phyloP scores from a whole-genome alignment of 192 early-diverging fungal species.

The Cetraspora pellucida region DNA sequence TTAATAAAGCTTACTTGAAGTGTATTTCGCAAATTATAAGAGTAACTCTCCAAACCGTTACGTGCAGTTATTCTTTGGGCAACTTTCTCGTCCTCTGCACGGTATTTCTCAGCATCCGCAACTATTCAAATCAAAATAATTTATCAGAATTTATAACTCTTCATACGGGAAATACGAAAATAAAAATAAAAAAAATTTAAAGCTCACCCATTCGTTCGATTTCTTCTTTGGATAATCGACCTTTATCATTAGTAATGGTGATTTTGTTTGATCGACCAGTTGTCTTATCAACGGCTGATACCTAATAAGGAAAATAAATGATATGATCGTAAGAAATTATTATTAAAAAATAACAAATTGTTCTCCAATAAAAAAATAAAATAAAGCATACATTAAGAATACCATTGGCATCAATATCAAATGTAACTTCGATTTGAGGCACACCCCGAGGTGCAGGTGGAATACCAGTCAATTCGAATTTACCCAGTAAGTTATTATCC shows the following conservation, averaged over 20 bases:
- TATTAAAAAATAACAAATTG: conserved; percentile 46
- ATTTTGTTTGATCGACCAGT: conserved; percentile 95
- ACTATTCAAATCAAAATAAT: conserved; percentile 11
- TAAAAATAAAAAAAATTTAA: background rate
- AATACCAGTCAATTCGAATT: conserved; percentile 97
- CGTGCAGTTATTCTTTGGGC: conserved; percentile 87
- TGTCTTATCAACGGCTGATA: conserved; percentile 87
- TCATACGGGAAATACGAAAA: background rate
- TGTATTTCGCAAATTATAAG: conserved; percentile 97
- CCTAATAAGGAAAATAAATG: conserved; percentile 30
- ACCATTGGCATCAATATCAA: conserved; percentile 97
- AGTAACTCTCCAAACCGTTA: conserved; percentile 96
- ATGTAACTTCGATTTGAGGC: conserved; percentile 95
- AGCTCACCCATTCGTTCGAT: conserved; percentile 88
- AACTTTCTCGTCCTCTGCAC: conserved; percentile 94
- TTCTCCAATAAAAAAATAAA: background rate
- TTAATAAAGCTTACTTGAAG: conserved; percentile 37
- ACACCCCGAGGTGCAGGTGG: conserved; percentile 96
- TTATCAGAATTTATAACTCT: background rate
- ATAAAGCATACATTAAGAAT: conserved; percentile 81
- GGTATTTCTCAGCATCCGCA: conserved; percentile 59
- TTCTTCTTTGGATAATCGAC: conserved; percentile 96
- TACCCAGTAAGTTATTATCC: conserved; percentile 98
- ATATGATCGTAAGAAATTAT: conserved; percentile 50
- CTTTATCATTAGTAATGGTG: conserved; percentile 99